A percentile compares a stretch with the other conserved stretches of the same genome.
These are phyloP conservation scores for Amyloporia xantha DNA, from an alignment of 768 basidiomycete genomes.

Conservation along the genomic window DNA sequence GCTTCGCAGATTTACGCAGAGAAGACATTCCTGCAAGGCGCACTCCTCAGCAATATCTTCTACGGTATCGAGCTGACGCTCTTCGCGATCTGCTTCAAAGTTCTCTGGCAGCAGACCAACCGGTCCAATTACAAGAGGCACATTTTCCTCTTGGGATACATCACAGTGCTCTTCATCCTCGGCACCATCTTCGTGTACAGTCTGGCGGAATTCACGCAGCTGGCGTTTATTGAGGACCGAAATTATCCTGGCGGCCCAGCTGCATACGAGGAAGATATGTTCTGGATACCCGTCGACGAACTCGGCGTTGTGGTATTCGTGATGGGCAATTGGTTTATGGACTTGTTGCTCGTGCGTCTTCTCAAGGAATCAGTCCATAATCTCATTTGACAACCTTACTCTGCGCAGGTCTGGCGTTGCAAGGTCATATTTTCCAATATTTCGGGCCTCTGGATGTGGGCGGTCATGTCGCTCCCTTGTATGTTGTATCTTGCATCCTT, in stretches of 20 bases:
- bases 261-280: neutral
- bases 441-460: neutral
- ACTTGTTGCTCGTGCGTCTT: neutral
- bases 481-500: neutral
- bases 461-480: neutral
- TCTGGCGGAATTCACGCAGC: neutral
- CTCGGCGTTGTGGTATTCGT: neutral
- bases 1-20: neutral
- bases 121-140: neutral
- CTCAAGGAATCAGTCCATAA: neutral
- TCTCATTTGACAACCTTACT: neutral
- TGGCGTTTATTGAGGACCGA: neutral
- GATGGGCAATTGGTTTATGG: neutral
- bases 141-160: neutral
- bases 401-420: constrained; percentile 1
- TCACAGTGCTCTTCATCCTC: neutral
- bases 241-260: neutral
- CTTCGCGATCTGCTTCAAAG: neutral
- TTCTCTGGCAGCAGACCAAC: neutral
- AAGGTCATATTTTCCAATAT: neutral
- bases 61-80: neutral
- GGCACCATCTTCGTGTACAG: neutral
- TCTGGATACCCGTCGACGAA: neutral
- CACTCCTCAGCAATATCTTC: neutral
- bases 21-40: constrained; percentile 2